phyloP scores from a whole-genome alignment of 2,329 filamentous ascomycete genomes.

The Pseudogymnoascus verrucosus region DNA sequence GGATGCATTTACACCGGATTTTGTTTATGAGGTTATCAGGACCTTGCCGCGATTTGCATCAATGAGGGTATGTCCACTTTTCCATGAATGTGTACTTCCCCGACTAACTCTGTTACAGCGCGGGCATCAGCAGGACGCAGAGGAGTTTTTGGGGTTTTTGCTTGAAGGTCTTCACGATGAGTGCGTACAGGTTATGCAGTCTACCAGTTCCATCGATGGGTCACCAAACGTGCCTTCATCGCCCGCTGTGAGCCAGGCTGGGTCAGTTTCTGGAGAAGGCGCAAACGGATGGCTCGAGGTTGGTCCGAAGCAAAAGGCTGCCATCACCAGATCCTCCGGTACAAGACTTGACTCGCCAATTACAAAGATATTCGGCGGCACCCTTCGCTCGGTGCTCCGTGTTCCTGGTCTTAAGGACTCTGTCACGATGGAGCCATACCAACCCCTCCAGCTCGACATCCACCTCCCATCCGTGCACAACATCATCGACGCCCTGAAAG shows the following conservation, averaged over 20 bases:
- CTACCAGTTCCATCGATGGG: slow-evolving; percentile 20
- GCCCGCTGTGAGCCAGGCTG: slow-evolving; percentile 28
- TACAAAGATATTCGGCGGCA: slow-evolving; percentile 89
- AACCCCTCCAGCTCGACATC: slow-evolving; percentile 91
- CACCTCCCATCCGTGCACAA: slow-evolving; percentile 78
- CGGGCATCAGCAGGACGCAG: slow-evolving; percentile 94
- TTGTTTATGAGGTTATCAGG: slow-evolving; percentile 88
- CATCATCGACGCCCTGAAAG: slow-evolving; percentile 83
- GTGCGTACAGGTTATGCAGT: slow-evolving; percentile 65
- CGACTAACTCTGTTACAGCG: slow-evolving; percentile 44
- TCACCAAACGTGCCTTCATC: slow-evolving; percentile 35
- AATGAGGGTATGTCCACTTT: slow-evolving; percentile 63
- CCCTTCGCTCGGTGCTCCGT: slow-evolving; percentile 79
- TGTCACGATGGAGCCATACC: slow-evolving; percentile 87
- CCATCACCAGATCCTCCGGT: slow-evolving; percentile 80
- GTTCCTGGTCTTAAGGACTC: slow-evolving; percentile 84
- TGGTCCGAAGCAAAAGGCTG: slow-evolving; percentile 79
- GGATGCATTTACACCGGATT: slow-evolving; percentile 85
- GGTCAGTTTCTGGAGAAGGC: slow-evolving; percentile 32
- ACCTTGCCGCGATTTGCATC: slow-evolving; percentile 79
- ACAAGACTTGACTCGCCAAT: slow-evolving; percentile 70
- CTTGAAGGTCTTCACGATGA: slow-evolving; percentile 91
- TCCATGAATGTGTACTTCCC: not conserved
- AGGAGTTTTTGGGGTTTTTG: slow-evolving; percentile 91
- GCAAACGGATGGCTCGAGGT: slow-evolving; percentile 87